Conservation (phyloP, 1,139 yeast species). For the Casaregolazyma lundiana region DNA sequence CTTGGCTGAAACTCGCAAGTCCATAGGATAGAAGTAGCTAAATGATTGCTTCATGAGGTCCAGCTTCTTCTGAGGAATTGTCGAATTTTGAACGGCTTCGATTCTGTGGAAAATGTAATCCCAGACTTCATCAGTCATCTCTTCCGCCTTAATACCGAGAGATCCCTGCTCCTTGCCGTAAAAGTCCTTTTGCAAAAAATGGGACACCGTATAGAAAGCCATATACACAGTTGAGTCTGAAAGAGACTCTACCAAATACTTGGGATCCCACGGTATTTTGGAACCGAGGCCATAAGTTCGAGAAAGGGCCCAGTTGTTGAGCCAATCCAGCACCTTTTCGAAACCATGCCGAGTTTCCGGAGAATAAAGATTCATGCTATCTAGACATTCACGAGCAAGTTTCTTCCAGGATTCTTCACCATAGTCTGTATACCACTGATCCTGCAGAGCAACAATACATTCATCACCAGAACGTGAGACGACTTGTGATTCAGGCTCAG, state of each 20-base stretch:
- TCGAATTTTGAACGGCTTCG: constrained; percentile 49
- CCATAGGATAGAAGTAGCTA: constrained; percentile 93
- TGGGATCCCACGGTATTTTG: constrained; percentile 94
- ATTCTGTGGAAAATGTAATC: constrained; percentile 81
- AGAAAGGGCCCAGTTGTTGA: constrained; percentile 97
- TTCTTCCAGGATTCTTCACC: constrained; percentile 93
- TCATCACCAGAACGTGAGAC: constrained; percentile 95
- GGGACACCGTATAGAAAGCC: constrained; percentile 90
- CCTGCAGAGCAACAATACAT: constrained; percentile 94
- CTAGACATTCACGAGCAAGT: constrained; percentile 79
- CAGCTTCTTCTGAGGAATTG: constrained; percentile 62
- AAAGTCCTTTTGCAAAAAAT: constrained; percentile 79
- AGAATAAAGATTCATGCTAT: constrained; percentile 70
- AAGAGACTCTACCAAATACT: constrained; percentile 87
- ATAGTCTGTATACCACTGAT: constrained; percentile 97
- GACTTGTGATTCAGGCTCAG: constrained; percentile 89
- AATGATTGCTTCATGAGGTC: constrained; percentile 83
- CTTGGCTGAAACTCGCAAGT: constrained; percentile 88
- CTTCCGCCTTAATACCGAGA: constrained; percentile 70
- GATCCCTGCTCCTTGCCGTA: constrained; percentile 76
- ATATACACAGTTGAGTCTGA: constrained; percentile 96
- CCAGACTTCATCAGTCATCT: constrained; percentile 90
- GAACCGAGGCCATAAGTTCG: constrained; percentile 97
- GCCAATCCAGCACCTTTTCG: constrained; percentile 94
- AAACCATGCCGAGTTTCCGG: constrained; percentile 88